Evolutionary conservation across 495 filamentous ascomycete species (phyloP), one percentile per base, ranked within the genome.

Genomic region (Xylaria palmicola): DNA sequence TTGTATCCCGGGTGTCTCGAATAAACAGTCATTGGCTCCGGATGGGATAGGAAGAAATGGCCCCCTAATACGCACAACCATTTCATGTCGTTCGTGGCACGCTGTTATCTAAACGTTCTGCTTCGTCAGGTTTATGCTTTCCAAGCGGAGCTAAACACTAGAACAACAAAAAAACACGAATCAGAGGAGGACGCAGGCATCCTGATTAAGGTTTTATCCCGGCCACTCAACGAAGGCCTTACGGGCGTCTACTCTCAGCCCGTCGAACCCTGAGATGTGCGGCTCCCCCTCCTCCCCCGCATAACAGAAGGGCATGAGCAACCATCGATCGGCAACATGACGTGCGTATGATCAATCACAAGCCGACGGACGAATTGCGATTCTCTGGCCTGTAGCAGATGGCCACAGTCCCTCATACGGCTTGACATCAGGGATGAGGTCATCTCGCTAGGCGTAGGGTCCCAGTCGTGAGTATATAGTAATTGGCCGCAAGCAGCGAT

Each of bases 361-460:
- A 3, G n/a, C 20, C 22, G 5, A 27, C 13, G 26, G 36, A 44
- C 57, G 44, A 60, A 60, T 60, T 34, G 27, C 22, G 51, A 36
- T 24, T 34, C 56, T 41, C 13, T 26, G 15, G 24, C 5, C 5
- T n/a, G 12, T 37, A 3, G 7, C 30, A 20, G 20, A 41, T 40
- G 41, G 44, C 43, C 27, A 7, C 45, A 40, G 22, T 29, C n/a
- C 41, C 30, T 37, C 55, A 12, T 52, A 34, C 6, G 47, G 8
- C n/a, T 15, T 52, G 57, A 52, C 47, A 60, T 60, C 47, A 52
- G 6, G 24, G 10, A 52, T 60, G 47, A 60, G 37, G 57, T 60
- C 57, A 60, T 48, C 44, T 52, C 12, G 29, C 27, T 49, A 10
- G 27, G 36, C 19, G 22, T 24, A 7, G 22, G 27, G n/a, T 34